Base-by-base conservation (phyloP, 305 asterid genomes). In the Solanum aculeatissimum region DNA sequence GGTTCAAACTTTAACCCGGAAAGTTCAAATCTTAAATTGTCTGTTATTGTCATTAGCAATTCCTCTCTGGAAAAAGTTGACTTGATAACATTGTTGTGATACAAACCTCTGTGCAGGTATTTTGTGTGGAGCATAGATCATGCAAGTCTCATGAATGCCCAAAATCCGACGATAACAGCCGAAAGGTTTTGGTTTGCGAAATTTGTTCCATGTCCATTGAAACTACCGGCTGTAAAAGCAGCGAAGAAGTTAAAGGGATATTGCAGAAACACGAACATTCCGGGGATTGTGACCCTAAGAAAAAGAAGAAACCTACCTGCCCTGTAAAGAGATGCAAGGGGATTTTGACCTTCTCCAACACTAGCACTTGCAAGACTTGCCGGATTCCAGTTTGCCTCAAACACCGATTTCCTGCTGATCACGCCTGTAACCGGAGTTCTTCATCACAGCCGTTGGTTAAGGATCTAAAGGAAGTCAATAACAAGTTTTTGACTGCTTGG, bases 341-440 rank as follows among this genome's bases (percentile, higher is more conserved):
- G 85, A 87, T 87, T 15, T 82, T 96, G 90, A 96, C 98, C 15
- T 94, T 96, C 89, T 94, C 99, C 23, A 96, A 96, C 86, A 94
- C 92, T 25, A 89, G 89, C 11, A 49, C 92, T 23, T 96, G 99
- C 87, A 92, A 92, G 88, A 84, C 11, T 47, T 96, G 98, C 82
- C 83, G 90, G 25, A 83, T 93, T 14, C 91, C 89, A 85, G 88
- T 91, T 35, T 96, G 99, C 88, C 86, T 96, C 91, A 95, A 88
- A 84, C 98, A 96, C 65, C 82, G 98, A 75, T 96, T 95, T 66
- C 97, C 97, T 43, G 90, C 88, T 25, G 99, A 95, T 85, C 99
- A 95, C 82, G 83, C 84, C 53, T 95, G 99, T 82, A 81, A 68
- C 63, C 83, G 80, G 72, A 81, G 82, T 60, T 19, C 18, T 35